Evolutionary conservation across 2,329 filamentous ascomycete genomes (phyloP), one percentile per base, ranked within the genome.

Genomic region (Stachybotrys elegans): DNA sequence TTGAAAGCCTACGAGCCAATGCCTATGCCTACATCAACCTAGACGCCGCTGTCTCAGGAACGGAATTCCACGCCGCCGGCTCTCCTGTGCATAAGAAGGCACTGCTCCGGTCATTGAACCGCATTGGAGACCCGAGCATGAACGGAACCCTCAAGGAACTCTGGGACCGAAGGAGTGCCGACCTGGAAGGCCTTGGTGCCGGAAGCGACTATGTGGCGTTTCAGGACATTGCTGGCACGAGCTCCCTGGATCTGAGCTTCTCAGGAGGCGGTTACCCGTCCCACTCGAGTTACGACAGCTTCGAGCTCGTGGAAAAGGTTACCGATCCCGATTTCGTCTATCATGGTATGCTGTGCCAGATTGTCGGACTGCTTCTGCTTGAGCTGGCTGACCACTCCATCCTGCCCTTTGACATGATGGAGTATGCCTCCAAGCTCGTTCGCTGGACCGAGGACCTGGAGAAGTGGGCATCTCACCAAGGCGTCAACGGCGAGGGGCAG

Each of bases 1-100:
- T 89, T 22, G 82, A 91, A 0, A 63, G 70, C 4, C 73, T 98
- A 6, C 84, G 88, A 34, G 70, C 77, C 16, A 78, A 93, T 54
- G 92, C 80, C 0, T 81, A 88, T 50, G 91, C 87, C 9, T 98
- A 98, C 58, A 74, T 98, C 51, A 98, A 98, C 58, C 83, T 98
- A 32, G 92, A 92, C 60, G 80, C 83, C 2, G 92, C 85, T 25
- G 83, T 97, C 4, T 78, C 79, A 3, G 93, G 93, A 6, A 67
- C 72, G 43, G 73, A 84, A 11, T 89, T 98, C 58, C 76, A 78
- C 51, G 92, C 88, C 8, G 73, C 84, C 6, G 93, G 86, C 17
- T 93, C 88, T 4, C 93, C 93, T 0, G 69, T 94, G 23, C 90
- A 93, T 60, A 72, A 82, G 49, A 81, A 81, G 51, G 73, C 88